Evolutionary conservation across 2,329 filamentous ascomycete genomes (phyloP).

Genomic region (Phyllosticta citribraziliensis): DNA sequence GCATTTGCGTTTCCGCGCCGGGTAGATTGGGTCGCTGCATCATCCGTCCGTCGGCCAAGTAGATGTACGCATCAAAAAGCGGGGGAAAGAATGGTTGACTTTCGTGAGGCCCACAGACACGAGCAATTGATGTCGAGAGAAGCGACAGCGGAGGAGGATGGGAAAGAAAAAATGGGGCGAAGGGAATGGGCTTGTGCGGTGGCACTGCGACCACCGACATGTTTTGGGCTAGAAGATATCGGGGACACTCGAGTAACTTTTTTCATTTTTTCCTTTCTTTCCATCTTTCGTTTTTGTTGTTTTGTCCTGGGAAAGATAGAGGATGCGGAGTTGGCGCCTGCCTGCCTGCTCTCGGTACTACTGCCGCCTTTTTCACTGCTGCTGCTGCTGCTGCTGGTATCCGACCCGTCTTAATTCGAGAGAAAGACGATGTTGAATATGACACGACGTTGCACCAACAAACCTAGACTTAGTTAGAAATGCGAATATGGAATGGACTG

Average conservation of each 20-base stretch:
- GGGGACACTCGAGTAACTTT: background rate
- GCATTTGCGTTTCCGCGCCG: constrained; percentile 3
- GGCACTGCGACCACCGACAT: too few relatives aligned
- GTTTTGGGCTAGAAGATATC: too few relatives aligned
- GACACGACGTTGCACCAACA: too few relatives aligned
- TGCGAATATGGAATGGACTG: too few relatives aligned
- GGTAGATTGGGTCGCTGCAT: background rate
- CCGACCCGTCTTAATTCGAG: too few relatives aligned
- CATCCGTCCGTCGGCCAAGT: background rate
- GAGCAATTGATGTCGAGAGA: background rate
- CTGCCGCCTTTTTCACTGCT: background rate
- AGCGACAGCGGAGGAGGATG: background rate
- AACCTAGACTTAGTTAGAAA: too few relatives aligned
- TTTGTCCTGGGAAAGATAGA: background rate
- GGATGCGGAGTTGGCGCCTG: too few relatives aligned
- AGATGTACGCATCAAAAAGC: background rate
- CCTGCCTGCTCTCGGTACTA: background rate
- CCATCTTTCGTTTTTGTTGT: background rate
- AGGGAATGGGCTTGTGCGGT: too few relatives aligned
- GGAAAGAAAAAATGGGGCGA: too few relatives aligned
- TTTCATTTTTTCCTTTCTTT: background rate
- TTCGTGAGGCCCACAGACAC: background rate
- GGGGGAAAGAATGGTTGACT: background rate
- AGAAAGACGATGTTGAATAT: too few relatives aligned
- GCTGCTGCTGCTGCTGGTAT: background rate